Base-by-base conservation (phyloP, 148 eudicot species). In the Cornus kousa region DNA sequence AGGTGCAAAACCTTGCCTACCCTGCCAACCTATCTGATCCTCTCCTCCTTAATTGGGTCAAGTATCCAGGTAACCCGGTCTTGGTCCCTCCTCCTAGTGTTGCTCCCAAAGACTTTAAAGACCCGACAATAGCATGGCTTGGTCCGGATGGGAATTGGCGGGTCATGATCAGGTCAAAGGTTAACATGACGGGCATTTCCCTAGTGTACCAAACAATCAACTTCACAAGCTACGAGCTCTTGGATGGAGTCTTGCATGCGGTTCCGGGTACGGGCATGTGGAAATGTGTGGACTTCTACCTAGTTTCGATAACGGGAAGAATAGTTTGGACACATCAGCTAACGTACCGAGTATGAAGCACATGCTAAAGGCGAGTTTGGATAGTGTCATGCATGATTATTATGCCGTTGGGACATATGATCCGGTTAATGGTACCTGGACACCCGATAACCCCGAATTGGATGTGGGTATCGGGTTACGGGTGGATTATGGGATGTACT, bases 41-140 rank as follows among this genome's bases (percentile, higher is more conserved):
- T n/a, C n/a, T n/a, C n/a, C n/a, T n/a, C n/a, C n/a, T n/a, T n/a
- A n/a, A n/a, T n/a, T n/a, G n/a, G n/a, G n/a, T n/a, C n/a, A n/a
- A n/a, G n/a, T n/a, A n/a, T n/a, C n/a, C n/a, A n/a, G n/a, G n/a
- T n/a, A n/a, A n/a, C n/a, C n/a, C n/a, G n/a, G 91, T 96, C 14
- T 6, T 96, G 87, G 85, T 84, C 70, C 97, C 99, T 5, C 99
- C 98, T 4, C 80, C 83, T 0, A 95, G 98, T 3, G 92, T 96
- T 13, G 92, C 77, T 17, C 0, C 40, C 0, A 82, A 85, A 81
- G 91, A 96, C 64, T 96, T 93, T 19, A 83, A 98, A 53, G 99
- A 96, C 83, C 99, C 99, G 0, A 92, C 95, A 0, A 96, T 98
- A 0, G 95, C 95, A 1, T 96, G 99, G 99, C 23, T 85, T 4